Base-by-base conservation (phyloP, 164 flowering plant species). In the Cinnamomum micranthum region DNA sequence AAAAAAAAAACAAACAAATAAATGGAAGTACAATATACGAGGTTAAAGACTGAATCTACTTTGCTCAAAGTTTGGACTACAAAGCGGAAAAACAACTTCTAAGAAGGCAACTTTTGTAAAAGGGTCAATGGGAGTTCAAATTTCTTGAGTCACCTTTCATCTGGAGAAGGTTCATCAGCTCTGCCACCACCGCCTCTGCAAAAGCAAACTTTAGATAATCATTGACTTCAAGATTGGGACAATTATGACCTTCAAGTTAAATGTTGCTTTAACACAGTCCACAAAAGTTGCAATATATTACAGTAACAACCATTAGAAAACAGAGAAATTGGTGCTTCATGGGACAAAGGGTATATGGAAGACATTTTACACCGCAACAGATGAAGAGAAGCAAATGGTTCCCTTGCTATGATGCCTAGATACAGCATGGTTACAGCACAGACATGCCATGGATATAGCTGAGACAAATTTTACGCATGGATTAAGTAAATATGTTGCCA, bases 91-190 rank as follows among this genome's bases (percentile, higher is more conserved):
- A 24, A 69, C 1, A 55, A 28, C 12, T 25, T 14, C 58, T 35
- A 58, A n/a, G 69, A 33, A 25, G 23, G n/a, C 9, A n/a, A 74
- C 27, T 31, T 25, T 31, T 6, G 28, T 17, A 27, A 67, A 31
- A 28, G 10, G 19, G 28, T 15, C 28, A 33, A 28, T 67, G 47
- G 47, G 5, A 27, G 71, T 28, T 2, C 31, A 31, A 41, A 63
- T 25, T 31, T 60, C 50, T 10, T 35, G 50, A 13, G 6, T 27
- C 86, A 95, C 97, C 94, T 90, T 84, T 86, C 98, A 81, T 89
- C 91, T 68, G 84, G 92, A 79, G 92, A 86, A n/a, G 83, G 83
- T 25, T 91, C 97, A 66, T 92, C 98, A 69, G 85, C 88, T 80
- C 81, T 87, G 14, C 83, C 91, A 80, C 70, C 70, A n/a, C 90